Conservation (phyloP, 108 stramenopile species). For the Cyclostephanos tholiformis region DNA sequence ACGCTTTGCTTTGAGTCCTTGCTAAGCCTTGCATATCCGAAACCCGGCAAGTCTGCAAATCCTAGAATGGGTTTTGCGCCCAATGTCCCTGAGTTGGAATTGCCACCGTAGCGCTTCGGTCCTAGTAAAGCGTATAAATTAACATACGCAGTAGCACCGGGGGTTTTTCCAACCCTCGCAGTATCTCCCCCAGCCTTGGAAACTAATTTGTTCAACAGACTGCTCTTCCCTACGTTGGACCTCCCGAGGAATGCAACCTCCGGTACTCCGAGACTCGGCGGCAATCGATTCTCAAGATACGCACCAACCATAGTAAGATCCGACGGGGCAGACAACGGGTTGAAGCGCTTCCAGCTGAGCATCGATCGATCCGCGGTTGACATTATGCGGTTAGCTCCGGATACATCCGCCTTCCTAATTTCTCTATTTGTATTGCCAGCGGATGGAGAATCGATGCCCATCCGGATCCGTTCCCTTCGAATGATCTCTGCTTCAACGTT, state of each 20-base stretch:
- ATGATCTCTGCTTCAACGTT: constrained; percentile 65
- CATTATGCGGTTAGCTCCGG: constrained; percentile 57
- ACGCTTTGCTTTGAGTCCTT: constrained; percentile 85
- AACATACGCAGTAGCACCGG: constrained; percentile 82
- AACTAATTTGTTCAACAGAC: constrained; percentile 69
- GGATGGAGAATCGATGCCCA: constrained; percentile 47
- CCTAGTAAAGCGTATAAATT: constrained; percentile 73
- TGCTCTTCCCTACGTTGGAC: constrained; percentile 94
- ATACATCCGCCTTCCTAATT: constrained; percentile 36
- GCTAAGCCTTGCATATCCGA: constrained; percentile 92
- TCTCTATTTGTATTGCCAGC: constrained; percentile 15
- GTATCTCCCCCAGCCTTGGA: constrained; percentile 47
- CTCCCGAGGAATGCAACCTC: constrained; percentile 92
- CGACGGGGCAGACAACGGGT: constrained; percentile 36
- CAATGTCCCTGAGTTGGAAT: constrained; percentile 26
- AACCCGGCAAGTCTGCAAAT: constrained; percentile 94
- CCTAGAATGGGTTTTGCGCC: constrained; percentile 60
- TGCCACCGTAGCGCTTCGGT: constrained; percentile 21
- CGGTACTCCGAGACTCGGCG: constrained; percentile 69
- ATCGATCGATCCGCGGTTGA: constrained; percentile 56
- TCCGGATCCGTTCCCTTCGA: constrained; percentile 60
- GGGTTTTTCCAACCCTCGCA: constrained; percentile 86
- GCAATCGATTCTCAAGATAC: constrained; percentile 62
- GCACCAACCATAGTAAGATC: constrained; percentile 64
- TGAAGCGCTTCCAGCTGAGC: constrained; percentile 78